These are phyloP conservation scores for Scutellaria barbata DNA, from an alignment of 257 asterid species.

Conservation along the genomic window DNA sequence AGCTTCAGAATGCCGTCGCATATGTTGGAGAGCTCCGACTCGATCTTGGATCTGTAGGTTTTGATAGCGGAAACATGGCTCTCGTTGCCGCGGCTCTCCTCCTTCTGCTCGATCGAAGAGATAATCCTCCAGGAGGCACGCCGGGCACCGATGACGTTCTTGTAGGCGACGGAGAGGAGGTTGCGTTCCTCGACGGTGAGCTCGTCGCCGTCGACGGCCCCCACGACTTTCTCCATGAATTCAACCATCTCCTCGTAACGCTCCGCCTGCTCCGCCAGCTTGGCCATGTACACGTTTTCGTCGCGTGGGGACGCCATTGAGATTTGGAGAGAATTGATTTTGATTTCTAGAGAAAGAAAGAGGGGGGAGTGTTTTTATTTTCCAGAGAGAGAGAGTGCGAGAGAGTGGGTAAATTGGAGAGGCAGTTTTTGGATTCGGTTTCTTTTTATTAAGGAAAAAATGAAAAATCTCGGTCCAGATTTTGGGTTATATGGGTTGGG, in stretches of 20 bases:
- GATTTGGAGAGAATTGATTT: conserved; percentile 36
- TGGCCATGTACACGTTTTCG: conserved; percentile 54
- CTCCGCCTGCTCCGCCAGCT: conserved; percentile 60
- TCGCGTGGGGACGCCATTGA: conserved; percentile 58
- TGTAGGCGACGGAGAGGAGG: conserved; percentile 80
- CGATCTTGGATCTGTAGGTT: conserved; percentile 82
- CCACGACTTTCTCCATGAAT: conserved; percentile 61
- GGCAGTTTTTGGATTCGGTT: conserved; percentile 4
- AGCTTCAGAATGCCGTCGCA: conserved; percentile 79
- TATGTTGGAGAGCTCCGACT: conserved; percentile 69
- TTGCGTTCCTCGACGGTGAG: conserved; percentile 82
- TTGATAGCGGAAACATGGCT: conserved; percentile 71
- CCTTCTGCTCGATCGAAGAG: conserved; percentile 86
- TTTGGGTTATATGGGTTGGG: neutral
- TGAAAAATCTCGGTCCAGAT: neutral
- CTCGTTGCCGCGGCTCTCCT: conserved; percentile 85
- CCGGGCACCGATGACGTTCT: conserved; percentile 84
- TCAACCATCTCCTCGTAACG: conserved; percentile 65
- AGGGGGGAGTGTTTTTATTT: neutral
- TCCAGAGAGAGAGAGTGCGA: conserved; percentile 23
- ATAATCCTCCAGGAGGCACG: conserved; percentile 83
- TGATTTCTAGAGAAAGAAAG: conserved; percentile 31
- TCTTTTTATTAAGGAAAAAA: neutral
- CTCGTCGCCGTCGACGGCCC: conserved; percentile 63
- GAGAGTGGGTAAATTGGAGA: conserved; percentile 21